Conservation (phyloP, 106 monocot species). For the Apostasia shenzhenica region DNA sequence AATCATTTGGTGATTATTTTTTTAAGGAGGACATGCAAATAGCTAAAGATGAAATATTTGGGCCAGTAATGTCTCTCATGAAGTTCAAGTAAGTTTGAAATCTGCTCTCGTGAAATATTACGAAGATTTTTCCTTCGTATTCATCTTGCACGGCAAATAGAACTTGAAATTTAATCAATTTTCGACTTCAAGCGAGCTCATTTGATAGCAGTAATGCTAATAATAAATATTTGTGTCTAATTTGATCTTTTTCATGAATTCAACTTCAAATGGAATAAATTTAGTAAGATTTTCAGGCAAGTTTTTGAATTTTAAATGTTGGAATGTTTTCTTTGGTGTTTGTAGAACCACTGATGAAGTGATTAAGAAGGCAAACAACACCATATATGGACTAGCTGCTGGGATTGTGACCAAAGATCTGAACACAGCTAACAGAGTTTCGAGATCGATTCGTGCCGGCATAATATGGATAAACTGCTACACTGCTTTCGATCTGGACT, state of each 20-base stretch:
- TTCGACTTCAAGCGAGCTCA: too few species aligned
- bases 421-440: constrained; percentile 38
- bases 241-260: too few species aligned
- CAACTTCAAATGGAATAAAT: too few species aligned
- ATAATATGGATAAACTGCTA: constrained; percentile 53
- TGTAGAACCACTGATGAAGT: constrained; percentile 53
- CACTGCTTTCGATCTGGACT: constrained; percentile 32
- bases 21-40: constrained; percentile 28
- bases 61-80: constrained; percentile 50
- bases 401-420: constrained; percentile 55
- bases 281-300: too few species aligned
- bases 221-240: too few species aligned
- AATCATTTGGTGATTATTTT: neutral
- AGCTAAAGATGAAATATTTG: constrained; percentile 45
- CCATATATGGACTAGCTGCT: constrained; percentile 30
- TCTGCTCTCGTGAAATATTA: neutral
- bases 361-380: constrained; percentile 17
- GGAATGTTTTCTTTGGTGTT: neutral
- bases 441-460: constrained; percentile 43
- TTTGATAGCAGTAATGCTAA: too few species aligned
- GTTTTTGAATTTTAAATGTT: too few species aligned
- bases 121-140: too few species aligned
- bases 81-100: constrained; percentile 51
- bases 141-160: too few species aligned
- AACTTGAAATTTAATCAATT: too few species aligned